Conservation (phyloP, 495 filamentous ascomycete species). For the Talaromyces liani region DNA sequence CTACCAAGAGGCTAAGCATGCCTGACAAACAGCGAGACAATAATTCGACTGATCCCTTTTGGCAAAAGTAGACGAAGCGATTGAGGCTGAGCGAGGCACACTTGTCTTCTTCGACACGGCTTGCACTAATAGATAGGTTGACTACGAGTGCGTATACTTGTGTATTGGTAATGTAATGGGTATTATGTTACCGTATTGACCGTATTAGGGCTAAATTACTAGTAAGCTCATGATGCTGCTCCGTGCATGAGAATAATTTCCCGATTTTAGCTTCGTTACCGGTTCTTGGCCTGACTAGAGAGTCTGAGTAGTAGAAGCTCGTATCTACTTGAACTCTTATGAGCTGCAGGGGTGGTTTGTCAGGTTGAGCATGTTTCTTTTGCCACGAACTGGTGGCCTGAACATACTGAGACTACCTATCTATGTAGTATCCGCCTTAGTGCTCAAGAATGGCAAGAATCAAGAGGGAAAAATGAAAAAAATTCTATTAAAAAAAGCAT, state of each 20-base stretch:
- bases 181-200: not conserved
- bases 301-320: not conserved
- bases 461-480: too few species aligned
- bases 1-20: not conserved
- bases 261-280: not conserved
- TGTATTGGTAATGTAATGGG: not conserved
- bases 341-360: not conserved
- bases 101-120: not conserved
- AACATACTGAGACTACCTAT: not conserved
- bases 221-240: not conserved
- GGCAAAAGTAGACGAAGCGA: not conserved
- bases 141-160: not conserved
- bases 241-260: not conserved
- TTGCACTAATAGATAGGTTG: not conserved
- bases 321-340: not conserved
- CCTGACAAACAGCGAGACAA: not conserved
- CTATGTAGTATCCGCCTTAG: too few species aligned
- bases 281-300: not conserved
- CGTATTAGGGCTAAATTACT: not conserved
- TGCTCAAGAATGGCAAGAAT: too few species aligned
- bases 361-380: not conserved
- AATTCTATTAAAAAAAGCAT: too few species aligned
- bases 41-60: not conserved
- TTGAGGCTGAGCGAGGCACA: conserved; percentile 9
- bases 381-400: not conserved